Conservation (phyloP, 345 rosid species). For the Lepidium aucheri region DNA sequence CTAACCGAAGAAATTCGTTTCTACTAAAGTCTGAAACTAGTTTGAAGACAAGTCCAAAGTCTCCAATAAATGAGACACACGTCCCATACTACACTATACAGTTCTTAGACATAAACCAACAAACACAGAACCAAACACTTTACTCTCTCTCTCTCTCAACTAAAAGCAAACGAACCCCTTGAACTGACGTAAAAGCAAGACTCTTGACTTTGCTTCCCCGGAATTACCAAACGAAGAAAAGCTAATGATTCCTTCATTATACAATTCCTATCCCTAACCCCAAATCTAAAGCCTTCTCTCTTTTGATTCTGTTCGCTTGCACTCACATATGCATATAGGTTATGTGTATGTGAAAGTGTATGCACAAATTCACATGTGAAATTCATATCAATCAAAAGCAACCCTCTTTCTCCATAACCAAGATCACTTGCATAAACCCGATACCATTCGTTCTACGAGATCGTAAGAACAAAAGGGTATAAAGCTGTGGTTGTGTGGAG, state of each 20-base stretch:
- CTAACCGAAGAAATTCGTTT: not conserved
- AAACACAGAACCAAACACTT: slow-evolving; percentile 17
- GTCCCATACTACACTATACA: not conserved
- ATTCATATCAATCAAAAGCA: not conserved
- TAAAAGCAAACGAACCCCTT: slow-evolving; percentile 18
- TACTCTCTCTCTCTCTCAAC: slow-evolving; percentile 5
- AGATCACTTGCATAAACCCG: not conserved
- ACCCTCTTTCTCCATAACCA: not conserved
- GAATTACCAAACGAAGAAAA: slow-evolving; percentile 14
- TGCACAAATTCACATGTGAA: not conserved
- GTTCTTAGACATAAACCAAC: not conserved
- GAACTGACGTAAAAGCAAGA: slow-evolving; percentile 26
- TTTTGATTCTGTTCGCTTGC: slow-evolving; percentile 5
- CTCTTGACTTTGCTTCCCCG: slow-evolving; percentile 24
- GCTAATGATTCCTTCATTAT: slow-evolving; percentile 21
- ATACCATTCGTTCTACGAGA: not conserved
- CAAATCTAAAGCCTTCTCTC: slow-evolving; percentile 12
- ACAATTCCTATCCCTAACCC: slow-evolving; percentile 11
- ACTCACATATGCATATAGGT: slow-evolving; percentile 1
- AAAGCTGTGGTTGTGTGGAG: not conserved
- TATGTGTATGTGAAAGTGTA: not conserved
- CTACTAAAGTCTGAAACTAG: not conserved
- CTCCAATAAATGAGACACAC: slow-evolving; percentile 24
- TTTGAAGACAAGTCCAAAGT: not conserved
- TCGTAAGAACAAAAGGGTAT: not conserved